These are phyloP conservation scores for Pseudocercospora cruenta DNA, from an alignment of 2,329 filamentous ascomycete genomes.

Conservation along the genomic window DNA sequence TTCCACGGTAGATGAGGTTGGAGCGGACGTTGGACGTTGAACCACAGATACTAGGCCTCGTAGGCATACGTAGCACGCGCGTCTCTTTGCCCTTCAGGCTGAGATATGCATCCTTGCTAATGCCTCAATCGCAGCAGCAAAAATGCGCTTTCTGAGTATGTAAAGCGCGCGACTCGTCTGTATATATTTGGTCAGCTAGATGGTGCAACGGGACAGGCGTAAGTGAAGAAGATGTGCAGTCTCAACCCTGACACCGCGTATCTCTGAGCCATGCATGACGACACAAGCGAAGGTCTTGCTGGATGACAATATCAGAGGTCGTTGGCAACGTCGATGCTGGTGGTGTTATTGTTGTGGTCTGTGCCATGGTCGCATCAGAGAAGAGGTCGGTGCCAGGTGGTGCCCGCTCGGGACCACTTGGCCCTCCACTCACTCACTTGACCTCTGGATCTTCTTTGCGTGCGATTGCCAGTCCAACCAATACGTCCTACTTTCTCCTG, in stretches of 20 bases:
- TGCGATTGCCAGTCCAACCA: not conserved
- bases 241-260: not conserved
- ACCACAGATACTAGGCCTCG: not conserved
- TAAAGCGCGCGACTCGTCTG: too few species aligned
- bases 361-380: not conserved
- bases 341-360: not conserved
- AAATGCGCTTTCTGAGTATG: too few species aligned
- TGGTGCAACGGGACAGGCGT: too few species aligned
- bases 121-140: too few species aligned
- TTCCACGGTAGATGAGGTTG: slow-evolving; percentile 1
- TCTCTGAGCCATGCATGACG: not conserved
- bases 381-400: not conserved
- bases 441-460: too few species aligned
- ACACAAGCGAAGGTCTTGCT: not conserved
- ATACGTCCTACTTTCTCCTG: not conserved
- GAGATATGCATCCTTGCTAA: too few species aligned
- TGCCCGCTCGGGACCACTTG: not conserved
- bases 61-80: not conserved
- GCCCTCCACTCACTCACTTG: not conserved
- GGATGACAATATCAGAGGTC: not conserved
- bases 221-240: not conserved
- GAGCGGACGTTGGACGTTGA: slow-evolving; percentile 2
- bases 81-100: not conserved
- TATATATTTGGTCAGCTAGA: too few species aligned
- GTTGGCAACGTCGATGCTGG: not conserved